Evolutionary conservation across 2,329 filamentous ascomycete species (phyloP).

Genomic region (Phoma sp.): DNA sequence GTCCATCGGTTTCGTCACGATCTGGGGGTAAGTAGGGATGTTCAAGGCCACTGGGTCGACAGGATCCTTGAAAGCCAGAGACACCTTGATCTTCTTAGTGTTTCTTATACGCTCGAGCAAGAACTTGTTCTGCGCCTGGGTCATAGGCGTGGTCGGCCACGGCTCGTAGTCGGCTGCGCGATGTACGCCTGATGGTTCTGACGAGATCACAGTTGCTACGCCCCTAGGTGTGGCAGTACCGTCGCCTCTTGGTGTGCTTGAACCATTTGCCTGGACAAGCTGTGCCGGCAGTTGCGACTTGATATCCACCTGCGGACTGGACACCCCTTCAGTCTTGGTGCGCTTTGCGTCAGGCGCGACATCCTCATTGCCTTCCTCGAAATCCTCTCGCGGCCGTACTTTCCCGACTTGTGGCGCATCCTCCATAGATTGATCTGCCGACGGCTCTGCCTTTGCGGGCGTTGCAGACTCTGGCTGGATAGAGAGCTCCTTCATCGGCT

Average conservation of each 20-base stretch:
- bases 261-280: slow-evolving; percentile 28
- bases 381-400: slow-evolving; percentile 69
- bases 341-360: slow-evolving; percentile 74
- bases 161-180: slow-evolving; percentile 41
- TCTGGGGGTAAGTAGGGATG: slow-evolving; percentile 75
- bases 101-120: slow-evolving; percentile 71
- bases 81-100: slow-evolving; percentile 85
- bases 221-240: slow-evolving; percentile 27
- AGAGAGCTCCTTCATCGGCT: slow-evolving; percentile 42
- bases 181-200: slow-evolving; percentile 40
- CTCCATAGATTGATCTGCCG: slow-evolving; percentile 46
- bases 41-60: slow-evolving; percentile 77
- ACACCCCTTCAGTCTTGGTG: slow-evolving; percentile 68
- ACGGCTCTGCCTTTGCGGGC: slow-evolving; percentile 22
- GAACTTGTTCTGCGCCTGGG: slow-evolving; percentile 65
- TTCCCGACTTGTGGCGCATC: slow-evolving; percentile 49
- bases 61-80: slow-evolving; percentile 75
- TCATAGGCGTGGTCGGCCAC: slow-evolving; percentile 49
- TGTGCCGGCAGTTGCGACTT: slow-evolving; percentile 50
- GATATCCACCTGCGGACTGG: slow-evolving; percentile 46
- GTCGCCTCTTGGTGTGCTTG: slow-evolving; percentile 28
- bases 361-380: slow-evolving; percentile 64
- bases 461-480: slow-evolving; percentile 26
- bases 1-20: slow-evolving; percentile 83
- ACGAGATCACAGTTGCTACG: slow-evolving; percentile 35